Evolutionary conservation across 192 early-diverging fungal species (phyloP).

Genomic region (Neocallimastix lanati): DNA sequence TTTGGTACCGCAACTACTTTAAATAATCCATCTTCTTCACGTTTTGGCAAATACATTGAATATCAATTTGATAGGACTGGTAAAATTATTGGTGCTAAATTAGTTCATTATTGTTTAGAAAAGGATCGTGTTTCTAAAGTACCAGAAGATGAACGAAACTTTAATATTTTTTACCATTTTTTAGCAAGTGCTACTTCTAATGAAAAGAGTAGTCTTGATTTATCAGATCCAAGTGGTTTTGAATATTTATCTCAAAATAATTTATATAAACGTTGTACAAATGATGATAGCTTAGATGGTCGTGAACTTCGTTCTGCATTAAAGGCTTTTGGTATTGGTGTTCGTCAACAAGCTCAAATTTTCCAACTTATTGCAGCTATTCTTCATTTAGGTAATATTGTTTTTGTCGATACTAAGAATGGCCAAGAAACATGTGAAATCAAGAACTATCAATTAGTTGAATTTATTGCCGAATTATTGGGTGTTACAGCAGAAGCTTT

Average conservation of each 20-base stretch:
- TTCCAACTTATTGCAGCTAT: slow-evolving; percentile 71
- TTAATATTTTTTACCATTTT: slow-evolving; percentile 90
- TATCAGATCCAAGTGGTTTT: not conserved
- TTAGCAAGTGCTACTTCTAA: slow-evolving; percentile 59
- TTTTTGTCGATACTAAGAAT: slow-evolving; percentile 57
- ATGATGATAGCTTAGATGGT: not conserved
- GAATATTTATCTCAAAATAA: not conserved
- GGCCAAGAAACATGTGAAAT: slow-evolving; percentile 55
- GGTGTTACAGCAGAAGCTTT: slow-evolving; percentile 53
- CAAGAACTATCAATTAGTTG: slow-evolving; percentile 52
- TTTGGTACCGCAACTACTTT: slow-evolving; percentile 75
- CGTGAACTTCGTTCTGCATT: slow-evolving; percentile 55
- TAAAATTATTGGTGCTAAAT: slow-evolving; percentile 68
- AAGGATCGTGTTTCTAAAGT: slow-evolving; percentile 48
- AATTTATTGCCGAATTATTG: slow-evolving; percentile 63
- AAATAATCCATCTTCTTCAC: slow-evolving; percentile 59
- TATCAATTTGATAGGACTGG: slow-evolving; percentile 85
- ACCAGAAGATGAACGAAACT: slow-evolving; percentile 48
- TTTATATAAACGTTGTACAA: not conserved
- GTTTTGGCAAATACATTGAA: slow-evolving; percentile 71
- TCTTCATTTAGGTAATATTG: slow-evolving; percentile 71
- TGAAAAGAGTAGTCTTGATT: slow-evolving; percentile 28
- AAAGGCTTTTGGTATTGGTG: slow-evolving; percentile 66
- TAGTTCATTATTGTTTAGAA: slow-evolving; percentile 61
- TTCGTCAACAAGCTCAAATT: slow-evolving; percentile 63